Evolutionary conservation across 345 rosid genomes (phyloP).

Genomic region (Cardamine chenopodiifolia): DNA sequence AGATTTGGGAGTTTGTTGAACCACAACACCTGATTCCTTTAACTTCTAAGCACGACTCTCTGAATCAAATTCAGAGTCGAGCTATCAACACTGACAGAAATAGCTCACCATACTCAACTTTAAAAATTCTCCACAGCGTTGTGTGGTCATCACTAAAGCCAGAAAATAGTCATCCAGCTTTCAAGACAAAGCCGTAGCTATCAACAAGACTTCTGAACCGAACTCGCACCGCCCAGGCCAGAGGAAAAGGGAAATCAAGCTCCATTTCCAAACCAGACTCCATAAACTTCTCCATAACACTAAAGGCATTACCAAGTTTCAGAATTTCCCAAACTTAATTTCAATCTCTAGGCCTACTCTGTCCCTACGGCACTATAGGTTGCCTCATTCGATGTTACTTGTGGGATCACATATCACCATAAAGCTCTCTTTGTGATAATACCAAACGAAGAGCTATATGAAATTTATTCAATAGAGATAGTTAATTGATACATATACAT

Average conservation of each 20-base stretch:
- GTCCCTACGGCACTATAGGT: background rate
- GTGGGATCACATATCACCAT: background rate
- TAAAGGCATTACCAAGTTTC: slow-evolving; percentile 1
- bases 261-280: slow-evolving; percentile 1
- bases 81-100: too few relatives aligned
- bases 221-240: background rate
- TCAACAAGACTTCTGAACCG: background rate
- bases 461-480: background rate
- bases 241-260: background rate
- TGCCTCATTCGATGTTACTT: slow-evolving; percentile 1
- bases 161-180: background rate
- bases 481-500: slow-evolving; percentile 12
- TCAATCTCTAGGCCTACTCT: background rate
- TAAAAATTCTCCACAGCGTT: background rate
- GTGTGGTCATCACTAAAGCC: background rate
- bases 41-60: too few relatives aligned
- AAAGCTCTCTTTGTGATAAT: slow-evolving; percentile 1
- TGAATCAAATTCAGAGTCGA: too few relatives aligned
- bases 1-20: too few relatives aligned
- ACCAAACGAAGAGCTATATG: slow-evolving; percentile 1
- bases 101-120: background rate
- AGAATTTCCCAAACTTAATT: background rate
- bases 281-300: background rate
- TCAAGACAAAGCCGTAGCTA: too few relatives aligned
- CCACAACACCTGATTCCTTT: too few relatives aligned